Evolutionary conservation across 2,329 filamentous ascomycete genomes (phyloP), one percentile per base, ranked within the genome.

Genomic region (Talaromyces sp.): DNA sequence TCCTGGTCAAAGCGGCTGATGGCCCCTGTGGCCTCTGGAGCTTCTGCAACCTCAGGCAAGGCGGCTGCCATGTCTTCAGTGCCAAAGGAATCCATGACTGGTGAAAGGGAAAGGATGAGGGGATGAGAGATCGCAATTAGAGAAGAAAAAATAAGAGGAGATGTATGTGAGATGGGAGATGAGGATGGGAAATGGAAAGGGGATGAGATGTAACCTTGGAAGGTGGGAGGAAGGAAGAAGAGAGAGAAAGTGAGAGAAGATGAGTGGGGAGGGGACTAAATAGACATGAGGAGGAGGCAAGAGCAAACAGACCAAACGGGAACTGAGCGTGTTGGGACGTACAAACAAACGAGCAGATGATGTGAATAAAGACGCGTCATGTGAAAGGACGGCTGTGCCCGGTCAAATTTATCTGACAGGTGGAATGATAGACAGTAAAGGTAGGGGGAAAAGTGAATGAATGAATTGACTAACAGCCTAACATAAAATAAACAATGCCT

Each of bases 1-100:
- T 76, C 73, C n/a, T 66, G 65, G 41, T 73, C 72, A 43, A 72
- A 69, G 33, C 69, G 70, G 57, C 61, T 68, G 13, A 70, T 63
- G 2, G 47, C 62, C 31, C 19, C 27, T 31, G 48, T 52, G 6
- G 24, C 10, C 31, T 33, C 48, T 33, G 24, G 3, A 11, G 48
- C 4, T 31, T 67, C 66, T 1, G 68, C 16, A 9, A 67, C 63
- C 11, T 72, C 71, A 3, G 70, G 59, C 56, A 74, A 69, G 14
- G 68, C 70, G n/a, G 62, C 66, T 47, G 63, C 66, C 67, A 74
- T 69, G 13, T 68, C 68, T 0, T 69, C 67, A 9, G 69, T 64
- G 48, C 69, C 66, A 43, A 72, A 73, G 60, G 27, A 67, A 43
- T 65, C 65, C 68, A 70, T 72, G 57, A 41, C n/a, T 5, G 35